Evolutionary conservation across 2,329 filamentous ascomycete species (phyloP).

Genomic region (Pseudogymnoascus sp.): DNA sequence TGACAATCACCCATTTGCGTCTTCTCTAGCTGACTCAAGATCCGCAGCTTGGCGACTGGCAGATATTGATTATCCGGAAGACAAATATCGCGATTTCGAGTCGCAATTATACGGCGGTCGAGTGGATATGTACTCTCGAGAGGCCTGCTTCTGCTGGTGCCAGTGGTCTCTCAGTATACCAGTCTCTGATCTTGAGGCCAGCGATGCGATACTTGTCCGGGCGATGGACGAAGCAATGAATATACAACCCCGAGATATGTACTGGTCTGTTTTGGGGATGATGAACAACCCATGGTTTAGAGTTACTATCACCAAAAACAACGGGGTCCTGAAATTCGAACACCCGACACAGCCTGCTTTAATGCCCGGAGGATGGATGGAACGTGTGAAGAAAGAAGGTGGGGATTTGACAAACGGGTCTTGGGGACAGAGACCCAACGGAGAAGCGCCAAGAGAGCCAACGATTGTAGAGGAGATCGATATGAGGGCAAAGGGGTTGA

Average conservation of each 20-base stretch:
- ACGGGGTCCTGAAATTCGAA: constrained; percentile 64
- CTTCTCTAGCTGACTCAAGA: not conserved
- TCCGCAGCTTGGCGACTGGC: constrained; percentile 61
- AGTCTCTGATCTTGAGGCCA: constrained; percentile 52
- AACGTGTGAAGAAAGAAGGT: constrained; percentile 74
- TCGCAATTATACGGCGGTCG: constrained; percentile 67
- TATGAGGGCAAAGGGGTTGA: constrained; percentile 67
- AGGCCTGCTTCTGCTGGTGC: constrained; percentile 84
- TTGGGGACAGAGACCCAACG: constrained; percentile 67
- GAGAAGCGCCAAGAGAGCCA: constrained; percentile 43
- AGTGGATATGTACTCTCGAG: constrained; percentile 75
- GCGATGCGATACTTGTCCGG: constrained; percentile 71
- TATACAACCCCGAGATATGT: constrained; percentile 85
- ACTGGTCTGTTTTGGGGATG: constrained; percentile 93
- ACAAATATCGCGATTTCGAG: constrained; percentile 65
- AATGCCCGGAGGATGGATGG: constrained; percentile 86
- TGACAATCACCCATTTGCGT: not conserved
- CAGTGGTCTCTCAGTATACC: constrained; percentile 76
- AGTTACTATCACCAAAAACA: constrained; percentile 66
- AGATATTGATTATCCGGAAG: constrained; percentile 75
- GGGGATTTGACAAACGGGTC: constrained; percentile 74
- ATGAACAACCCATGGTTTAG: constrained; percentile 98
- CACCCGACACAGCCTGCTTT: constrained; percentile 79
- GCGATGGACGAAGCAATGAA: constrained; percentile 89
- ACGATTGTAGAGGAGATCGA: constrained; percentile 57